Percentiles rank a stretch among this genome's conserved stretches.
Evolutionary conservation across 441 rosid species (phyloP).

Genomic region (Pelargonium fulgidum): DNA sequence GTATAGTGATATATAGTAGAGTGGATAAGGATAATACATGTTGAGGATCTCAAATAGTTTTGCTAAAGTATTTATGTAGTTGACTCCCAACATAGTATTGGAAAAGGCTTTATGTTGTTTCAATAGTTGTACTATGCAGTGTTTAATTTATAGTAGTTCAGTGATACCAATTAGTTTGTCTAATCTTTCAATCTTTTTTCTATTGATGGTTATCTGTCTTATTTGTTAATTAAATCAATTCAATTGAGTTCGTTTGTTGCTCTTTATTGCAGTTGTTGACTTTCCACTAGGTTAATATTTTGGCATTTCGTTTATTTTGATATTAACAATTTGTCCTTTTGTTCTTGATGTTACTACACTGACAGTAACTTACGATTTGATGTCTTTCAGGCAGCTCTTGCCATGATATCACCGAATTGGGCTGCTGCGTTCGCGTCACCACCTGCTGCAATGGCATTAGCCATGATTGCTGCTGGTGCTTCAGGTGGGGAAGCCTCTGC

Average conservation of each 20-base stretch:
- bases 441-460: slow-evolving; percentile 99
- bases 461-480: slow-evolving; percentile 99
- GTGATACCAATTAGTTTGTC: background rate
- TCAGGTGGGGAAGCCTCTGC: slow-evolving; percentile 80
- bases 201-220: background rate
- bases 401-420: slow-evolving; percentile 95
- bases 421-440: slow-evolving; percentile 99
- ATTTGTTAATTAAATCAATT: background rate
- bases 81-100: background rate
- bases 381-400: slow-evolving; percentile 74
- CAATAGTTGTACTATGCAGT: background rate
- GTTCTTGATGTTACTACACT: slow-evolving; percentile 4
- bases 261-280: background rate
- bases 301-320: slow-evolving; percentile 1
- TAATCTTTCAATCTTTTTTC: background rate
- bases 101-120: background rate
- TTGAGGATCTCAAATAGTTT: background rate
- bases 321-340: background rate
- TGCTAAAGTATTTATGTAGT: background rate
- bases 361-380: slow-evolving; percentile 10
- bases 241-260: background rate
- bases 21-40: background rate
- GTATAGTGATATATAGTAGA: background rate
- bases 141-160: background rate
- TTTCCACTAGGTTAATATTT: background rate